Percentiles rank a stretch among this genome's conserved stretches.
These are phyloP conservation scores for Psilocybe subaeruginosa DNA, from an alignment of 768 basidiomycete species.

Conservation along the genomic window DNA sequence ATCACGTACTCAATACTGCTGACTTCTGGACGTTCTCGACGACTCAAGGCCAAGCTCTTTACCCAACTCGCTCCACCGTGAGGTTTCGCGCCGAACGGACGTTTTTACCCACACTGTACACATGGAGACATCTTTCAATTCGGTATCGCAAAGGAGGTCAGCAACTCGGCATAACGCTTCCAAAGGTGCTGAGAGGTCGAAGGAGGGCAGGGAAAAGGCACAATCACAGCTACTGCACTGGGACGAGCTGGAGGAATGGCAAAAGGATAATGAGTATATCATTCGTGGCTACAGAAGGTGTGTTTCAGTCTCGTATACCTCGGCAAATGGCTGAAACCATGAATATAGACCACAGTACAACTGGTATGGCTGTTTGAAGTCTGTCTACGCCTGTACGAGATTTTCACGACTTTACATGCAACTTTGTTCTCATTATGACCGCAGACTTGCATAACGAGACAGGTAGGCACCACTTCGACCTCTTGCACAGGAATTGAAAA, in stretches of 20 bases:
- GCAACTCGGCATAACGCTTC: neutral
- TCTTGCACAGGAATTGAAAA: conserved; percentile 16
- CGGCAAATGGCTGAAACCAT: conserved; percentile 7
- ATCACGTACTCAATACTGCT: neutral
- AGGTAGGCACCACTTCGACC: conserved; percentile 35
- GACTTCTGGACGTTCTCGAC: neutral
- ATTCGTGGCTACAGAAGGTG: conserved; percentile 71
- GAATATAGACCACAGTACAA: conserved; percentile 53
- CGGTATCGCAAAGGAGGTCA: neutral
- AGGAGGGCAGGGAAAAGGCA: neutral
- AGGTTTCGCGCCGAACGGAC: neutral
- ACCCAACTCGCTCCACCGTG: neutral
- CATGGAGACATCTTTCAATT: neutral
- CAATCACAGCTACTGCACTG: conserved; percentile 42
- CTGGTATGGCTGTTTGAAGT: conserved; percentile 64
- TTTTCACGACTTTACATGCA: conserved; percentile 15
- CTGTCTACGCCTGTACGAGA: conserved; percentile 67
- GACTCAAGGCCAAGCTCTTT: neutral
- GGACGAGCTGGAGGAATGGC: conserved; percentile 68
- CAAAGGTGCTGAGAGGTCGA: neutral
- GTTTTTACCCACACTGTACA: neutral
- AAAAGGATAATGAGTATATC: conserved; percentile 76
- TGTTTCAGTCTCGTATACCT: conserved; percentile 16
- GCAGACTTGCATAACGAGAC: conserved; percentile 82
- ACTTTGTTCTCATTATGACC: conserved; percentile 19